A percentile compares a stretch with the other conserved stretches of the same genome.
Evolutionary conservation across 352 stramenopile genomes (phyloP).

Genomic region (Globisporangium splendens): DNA sequence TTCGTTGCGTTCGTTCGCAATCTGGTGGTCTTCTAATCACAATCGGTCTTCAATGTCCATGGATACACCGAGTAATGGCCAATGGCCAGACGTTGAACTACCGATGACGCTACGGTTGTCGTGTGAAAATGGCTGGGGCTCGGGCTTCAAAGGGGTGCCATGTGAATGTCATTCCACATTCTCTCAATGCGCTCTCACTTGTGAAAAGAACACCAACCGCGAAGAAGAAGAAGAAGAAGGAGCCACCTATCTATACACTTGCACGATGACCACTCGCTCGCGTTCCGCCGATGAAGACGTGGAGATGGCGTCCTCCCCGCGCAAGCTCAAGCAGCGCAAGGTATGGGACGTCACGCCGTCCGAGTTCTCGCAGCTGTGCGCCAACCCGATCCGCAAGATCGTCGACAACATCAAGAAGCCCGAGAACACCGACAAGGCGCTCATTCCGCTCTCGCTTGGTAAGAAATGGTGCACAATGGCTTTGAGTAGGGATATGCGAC

Average conservation of each 20-base stretch:
- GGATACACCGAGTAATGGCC: neutral
- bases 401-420: constrained; percentile 94
- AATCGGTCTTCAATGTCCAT: neutral
- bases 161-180: too few species aligned
- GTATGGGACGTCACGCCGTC: constrained; percentile 68
- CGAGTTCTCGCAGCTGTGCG: constrained; percentile 59
- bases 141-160: too few species aligned
- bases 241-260: too few species aligned
- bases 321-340: constrained; percentile 41
- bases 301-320: constrained; percentile 15
- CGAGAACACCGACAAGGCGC: constrained; percentile 79
- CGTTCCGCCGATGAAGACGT: constrained; percentile 24
- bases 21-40: neutral
- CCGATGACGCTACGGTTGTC: neutral
- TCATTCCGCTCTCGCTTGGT: constrained; percentile 92
- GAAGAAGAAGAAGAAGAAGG: too few species aligned
- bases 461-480: constrained; percentile 3
- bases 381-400: constrained; percentile 94
- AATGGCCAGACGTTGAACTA: constrained; percentile 3
- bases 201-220: too few species aligned
- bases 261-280: constrained; percentile 43
- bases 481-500: neutral
- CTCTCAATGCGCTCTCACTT: too few species aligned
- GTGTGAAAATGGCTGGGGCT: neutral
- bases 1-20: neutral